Evolutionary conservation across 345 rosid genomes (phyloP), one percentile per base, ranked within the genome.

Genomic region (Anastatica hierochuntica): DNA sequence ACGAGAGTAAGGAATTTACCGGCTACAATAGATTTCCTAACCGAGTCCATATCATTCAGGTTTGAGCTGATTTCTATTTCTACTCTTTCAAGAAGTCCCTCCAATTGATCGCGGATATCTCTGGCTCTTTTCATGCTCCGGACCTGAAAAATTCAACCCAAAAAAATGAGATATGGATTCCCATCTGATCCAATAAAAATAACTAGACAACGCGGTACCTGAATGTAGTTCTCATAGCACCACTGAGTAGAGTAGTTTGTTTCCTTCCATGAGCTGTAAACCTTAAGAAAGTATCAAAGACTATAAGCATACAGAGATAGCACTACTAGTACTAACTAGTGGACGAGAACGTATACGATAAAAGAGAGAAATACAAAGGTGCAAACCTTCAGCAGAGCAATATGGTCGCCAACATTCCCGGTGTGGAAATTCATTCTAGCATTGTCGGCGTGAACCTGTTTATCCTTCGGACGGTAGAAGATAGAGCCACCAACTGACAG

Each of bases 91-190:
- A 92, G 63, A 50, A 92, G 98, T 45, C 95, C 96, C 61, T 84
- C 95, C 77, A 88, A 57, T 63, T 92, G 98, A 63, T 92, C 97
- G 39, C 98, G 74, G 18, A 92, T 72, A 57, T 92, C 96, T 72
- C 96, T 79, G 18, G 98, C 98, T 57, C 96, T 84, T 63, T 92
- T 92, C 95, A 92, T 92, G 66, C 98, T 92, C 77, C 95, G 75
- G 21, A 92, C 98, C 98, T 92, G 63, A 40, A 64, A 61, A 31
- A 11, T 16, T 48, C 5, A 0, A 60, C 70, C 17, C 39, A 68
- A 36, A 60, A 37, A 43, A 1, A 57, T 19, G 37, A 57, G 37
- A 64, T 20, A 18, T 54, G 33, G 56, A 16, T 59, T 7, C 48
- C 50, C 18, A 59, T 15, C 41, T 14, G 7, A 13, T 34, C 14